Evolutionary conservation across 2,329 filamentous ascomycete species (phyloP).

Genomic region (Tolypocladium amazonense): DNA sequence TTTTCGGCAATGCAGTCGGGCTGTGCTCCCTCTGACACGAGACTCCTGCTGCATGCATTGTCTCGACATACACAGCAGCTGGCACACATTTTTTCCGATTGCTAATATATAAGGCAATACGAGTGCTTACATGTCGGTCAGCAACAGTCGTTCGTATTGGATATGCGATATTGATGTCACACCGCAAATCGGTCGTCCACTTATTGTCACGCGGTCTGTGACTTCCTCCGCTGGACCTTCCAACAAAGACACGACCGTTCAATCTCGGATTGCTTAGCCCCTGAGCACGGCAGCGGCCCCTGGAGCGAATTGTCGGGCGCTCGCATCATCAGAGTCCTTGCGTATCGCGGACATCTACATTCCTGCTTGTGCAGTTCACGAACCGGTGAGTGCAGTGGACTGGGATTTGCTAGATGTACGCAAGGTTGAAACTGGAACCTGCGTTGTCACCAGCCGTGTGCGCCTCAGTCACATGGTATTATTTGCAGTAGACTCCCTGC

Average conservation of each 20-base stretch:
- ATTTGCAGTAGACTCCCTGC: not conserved
- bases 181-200: not conserved
- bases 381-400: not conserved
- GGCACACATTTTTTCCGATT: not conserved
- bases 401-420: not conserved
- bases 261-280: not conserved
- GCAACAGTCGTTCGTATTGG: not conserved
- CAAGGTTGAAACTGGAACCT: not conserved
- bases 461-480: not conserved
- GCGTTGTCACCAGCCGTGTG: not conserved
- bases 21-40: not conserved
- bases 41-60: not conserved
- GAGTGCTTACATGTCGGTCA: not conserved
- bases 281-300: not conserved
- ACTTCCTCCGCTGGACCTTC: not conserved
- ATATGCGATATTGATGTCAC: not conserved
- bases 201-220: not conserved
- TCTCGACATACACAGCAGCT: not conserved
- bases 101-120: not conserved
- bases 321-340: not conserved
- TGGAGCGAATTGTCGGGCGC: not conserved
- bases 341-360: not conserved
- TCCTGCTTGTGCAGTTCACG: not conserved
- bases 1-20: not conserved
- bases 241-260: not conserved